These are phyloP conservation scores for Calycina herbarum DNA, from an alignment of 2,329 filamentous ascomycete genomes.

Conservation along the genomic window DNA sequence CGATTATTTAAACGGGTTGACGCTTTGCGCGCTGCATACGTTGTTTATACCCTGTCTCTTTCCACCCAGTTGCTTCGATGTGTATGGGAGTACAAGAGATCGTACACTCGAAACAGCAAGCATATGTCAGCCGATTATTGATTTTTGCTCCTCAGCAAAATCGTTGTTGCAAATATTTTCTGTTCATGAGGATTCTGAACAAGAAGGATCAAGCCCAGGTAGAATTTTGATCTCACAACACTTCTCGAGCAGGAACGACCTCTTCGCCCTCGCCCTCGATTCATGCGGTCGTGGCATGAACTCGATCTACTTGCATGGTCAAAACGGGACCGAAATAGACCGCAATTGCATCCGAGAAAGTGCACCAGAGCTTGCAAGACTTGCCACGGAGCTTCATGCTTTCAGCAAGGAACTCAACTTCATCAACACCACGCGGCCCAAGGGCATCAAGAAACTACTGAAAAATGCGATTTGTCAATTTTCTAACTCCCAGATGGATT, in stretches of 20 bases:
- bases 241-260: slow-evolving; percentile 9
- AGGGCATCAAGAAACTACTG: slow-evolving; percentile 10
- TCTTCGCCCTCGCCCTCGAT: slow-evolving; percentile 11
- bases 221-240: slow-evolving; percentile 11
- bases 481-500: neutral
- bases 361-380: slow-evolving; percentile 3
- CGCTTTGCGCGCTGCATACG: slow-evolving; percentile 9
- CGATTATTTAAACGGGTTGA: slow-evolving; percentile 2
- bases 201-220: slow-evolving; percentile 2
- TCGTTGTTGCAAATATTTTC: slow-evolving; percentile 10
- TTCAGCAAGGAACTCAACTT: slow-evolving; percentile 12
- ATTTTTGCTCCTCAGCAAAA: slow-evolving; percentile 10
- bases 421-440: slow-evolving; percentile 8
- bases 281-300: slow-evolving; percentile 12
- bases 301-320: slow-evolving; percentile 12
- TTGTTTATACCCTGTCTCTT: slow-evolving; percentile 10
- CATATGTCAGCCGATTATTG: slow-evolving; percentile 10
- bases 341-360: slow-evolving; percentile 8
- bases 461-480: slow-evolving; percentile 12
- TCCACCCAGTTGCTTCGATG: neutral
- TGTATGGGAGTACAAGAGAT: slow-evolving; percentile 6
- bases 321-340: slow-evolving; percentile 10
- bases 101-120: neutral
- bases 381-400: slow-evolving; percentile 9
- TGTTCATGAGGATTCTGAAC: neutral